Conservation (phyloP, 208 protist genomes). For the Trichomonas gallinae region DNA sequence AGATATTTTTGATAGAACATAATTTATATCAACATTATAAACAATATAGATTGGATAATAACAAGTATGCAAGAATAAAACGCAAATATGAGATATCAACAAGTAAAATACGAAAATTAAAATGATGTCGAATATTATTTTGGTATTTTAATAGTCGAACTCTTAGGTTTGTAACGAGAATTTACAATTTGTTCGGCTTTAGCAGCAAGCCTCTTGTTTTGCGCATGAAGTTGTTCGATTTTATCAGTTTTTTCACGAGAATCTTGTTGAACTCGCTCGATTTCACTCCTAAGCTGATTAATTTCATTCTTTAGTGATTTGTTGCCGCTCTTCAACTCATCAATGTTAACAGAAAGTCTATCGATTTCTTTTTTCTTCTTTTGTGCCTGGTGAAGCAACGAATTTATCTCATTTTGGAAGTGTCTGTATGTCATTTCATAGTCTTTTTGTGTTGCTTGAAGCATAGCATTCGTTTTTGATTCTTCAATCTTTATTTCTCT, state of each 20-base stretch:
- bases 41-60: no score
- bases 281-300: neutral
- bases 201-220: neutral
- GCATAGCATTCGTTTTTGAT: neutral
- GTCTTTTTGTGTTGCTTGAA: neutral
- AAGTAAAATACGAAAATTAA: no score
- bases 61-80: no score
- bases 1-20: no score
- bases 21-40: no score
- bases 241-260: neutral
- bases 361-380: neutral
- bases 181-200: neutral
- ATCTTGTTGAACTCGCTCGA: neutral
- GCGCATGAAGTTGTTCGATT: neutral
- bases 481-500: neutral
- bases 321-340: neutral
- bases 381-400: neutral
- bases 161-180: neutral
- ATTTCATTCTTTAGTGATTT: neutral
- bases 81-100: no score
- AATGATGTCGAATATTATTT: no score
- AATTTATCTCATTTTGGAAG: neutral
- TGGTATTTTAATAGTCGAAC: neutral
- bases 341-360: neutral
- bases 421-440: neutral